Conservation (phyloP, 2,329 filamentous ascomycete genomes). For the Aspergillus viridinutans region DNA sequence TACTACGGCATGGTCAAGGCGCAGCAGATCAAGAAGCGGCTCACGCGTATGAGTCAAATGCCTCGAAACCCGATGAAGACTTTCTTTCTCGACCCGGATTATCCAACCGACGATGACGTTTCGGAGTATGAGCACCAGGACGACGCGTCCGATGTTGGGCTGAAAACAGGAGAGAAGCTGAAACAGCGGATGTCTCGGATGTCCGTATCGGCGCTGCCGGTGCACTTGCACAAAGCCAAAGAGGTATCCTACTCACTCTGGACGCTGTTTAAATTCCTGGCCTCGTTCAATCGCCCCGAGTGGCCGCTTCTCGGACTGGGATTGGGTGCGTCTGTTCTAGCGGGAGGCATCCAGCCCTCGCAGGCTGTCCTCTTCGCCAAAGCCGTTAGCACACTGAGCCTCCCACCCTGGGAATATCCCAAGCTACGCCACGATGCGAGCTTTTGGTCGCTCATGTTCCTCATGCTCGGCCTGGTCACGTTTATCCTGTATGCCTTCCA, state of each 20-base stretch:
- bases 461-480: constrained; percentile 73
- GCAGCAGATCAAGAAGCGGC: background rate
- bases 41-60: background rate
- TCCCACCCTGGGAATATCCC: constrained; percentile 49
- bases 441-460: constrained; percentile 87
- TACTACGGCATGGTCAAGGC: constrained; percentile 68
- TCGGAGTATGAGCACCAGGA: background rate
- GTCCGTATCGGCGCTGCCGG: background rate
- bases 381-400: constrained; percentile 68
- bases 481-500: constrained; percentile 62
- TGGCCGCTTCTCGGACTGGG: constrained; percentile 67
- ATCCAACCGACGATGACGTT: background rate
- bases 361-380: constrained; percentile 85
- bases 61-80: background rate
- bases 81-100: background rate
- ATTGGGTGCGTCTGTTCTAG: constrained; percentile 64
- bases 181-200: background rate
- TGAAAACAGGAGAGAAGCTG: background rate
- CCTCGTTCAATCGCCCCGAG: constrained; percentile 72
- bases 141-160: background rate
- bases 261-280: constrained; percentile 74
- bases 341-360: constrained; percentile 74
- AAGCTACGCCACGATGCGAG: constrained; percentile 66
- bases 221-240: background rate
- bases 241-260: constrained; percentile 57